phyloP scores from a whole-genome alignment of 371 early-diverging fungal species.

The Encephalitozoon cuniculi region DNA sequence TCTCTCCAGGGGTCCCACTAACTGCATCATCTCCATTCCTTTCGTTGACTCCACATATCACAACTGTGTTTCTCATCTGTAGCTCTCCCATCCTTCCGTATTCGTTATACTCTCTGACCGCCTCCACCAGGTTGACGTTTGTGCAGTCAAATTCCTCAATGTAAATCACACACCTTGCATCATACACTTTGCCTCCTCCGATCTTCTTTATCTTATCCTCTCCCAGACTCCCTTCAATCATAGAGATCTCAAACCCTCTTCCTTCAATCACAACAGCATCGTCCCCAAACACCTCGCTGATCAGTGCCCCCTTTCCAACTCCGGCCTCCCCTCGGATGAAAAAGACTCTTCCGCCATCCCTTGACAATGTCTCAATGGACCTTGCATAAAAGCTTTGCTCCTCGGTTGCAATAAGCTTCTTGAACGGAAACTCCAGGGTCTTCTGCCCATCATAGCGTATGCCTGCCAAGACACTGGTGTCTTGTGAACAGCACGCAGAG shows the following conservation, averaged over 20 bases:
- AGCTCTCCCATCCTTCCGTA: background rate
- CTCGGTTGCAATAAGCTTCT: background rate
- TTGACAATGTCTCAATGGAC: background rate
- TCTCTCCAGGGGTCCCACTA: background rate
- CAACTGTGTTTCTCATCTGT: background rate
- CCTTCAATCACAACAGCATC: background rate
- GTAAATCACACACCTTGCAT: background rate
- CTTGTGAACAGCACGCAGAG: background rate
- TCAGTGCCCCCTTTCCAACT: background rate
- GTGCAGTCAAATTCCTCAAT: conserved; percentile 14
- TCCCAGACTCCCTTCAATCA: background rate
- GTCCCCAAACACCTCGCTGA: background rate
- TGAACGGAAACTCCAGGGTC: background rate
- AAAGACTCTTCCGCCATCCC: background rate
- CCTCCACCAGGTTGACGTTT: background rate
- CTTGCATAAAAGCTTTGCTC: background rate
- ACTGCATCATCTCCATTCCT: background rate
- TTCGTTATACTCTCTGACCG: conserved; percentile 10
- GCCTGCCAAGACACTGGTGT: background rate
- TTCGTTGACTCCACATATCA: conserved; percentile 1
- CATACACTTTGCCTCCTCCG: background rate
- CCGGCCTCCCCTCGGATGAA: conserved; percentile 8
- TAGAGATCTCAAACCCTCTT: background rate
- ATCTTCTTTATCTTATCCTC: background rate
- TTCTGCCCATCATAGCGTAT: background rate